phyloP scores from a whole-genome alignment of 192 early-diverging fungal genomes.

The Linnemannia exigua region DNA sequence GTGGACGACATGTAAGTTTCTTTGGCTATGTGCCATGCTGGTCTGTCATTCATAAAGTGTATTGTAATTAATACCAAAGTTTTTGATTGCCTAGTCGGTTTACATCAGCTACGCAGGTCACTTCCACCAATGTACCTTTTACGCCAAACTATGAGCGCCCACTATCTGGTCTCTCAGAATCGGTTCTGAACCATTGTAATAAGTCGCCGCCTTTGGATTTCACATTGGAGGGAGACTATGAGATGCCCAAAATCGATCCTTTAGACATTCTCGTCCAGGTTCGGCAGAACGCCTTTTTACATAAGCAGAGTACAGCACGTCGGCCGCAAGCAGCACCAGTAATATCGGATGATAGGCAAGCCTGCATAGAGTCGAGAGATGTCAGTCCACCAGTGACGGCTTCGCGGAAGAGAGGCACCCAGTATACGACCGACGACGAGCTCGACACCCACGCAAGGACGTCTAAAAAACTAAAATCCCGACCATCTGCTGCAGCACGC shows the following conservation, averaged over 20 bases:
- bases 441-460: background rate
- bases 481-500: background rate
- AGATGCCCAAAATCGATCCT: slow-evolving; percentile 29
- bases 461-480: slow-evolving; percentile 22
- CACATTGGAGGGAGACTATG: background rate
- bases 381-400: background rate
- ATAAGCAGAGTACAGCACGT: background rate
- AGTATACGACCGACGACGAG: slow-evolving; percentile 17
- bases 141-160: background rate
- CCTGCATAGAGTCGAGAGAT: background rate
- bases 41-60: background rate
- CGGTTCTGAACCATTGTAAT: slow-evolving; percentile 22
- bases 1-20: slow-evolving; percentile 30
- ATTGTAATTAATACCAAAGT: background rate
- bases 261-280: slow-evolving; percentile 17
- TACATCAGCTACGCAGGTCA: slow-evolving; percentile 21
- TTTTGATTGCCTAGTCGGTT: slow-evolving; percentile 27
- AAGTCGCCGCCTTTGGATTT: background rate
- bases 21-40: no score
- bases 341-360: background rate
- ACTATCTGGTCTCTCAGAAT: slow-evolving; percentile 24
- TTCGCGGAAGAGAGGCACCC: slow-evolving; percentile 20
- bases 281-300: background rate
- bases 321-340: background rate
- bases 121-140: background rate